Base-by-base conservation (phyloP, 2,329 filamentous ascomycete genomes). In the Penicillium paneum region DNA sequence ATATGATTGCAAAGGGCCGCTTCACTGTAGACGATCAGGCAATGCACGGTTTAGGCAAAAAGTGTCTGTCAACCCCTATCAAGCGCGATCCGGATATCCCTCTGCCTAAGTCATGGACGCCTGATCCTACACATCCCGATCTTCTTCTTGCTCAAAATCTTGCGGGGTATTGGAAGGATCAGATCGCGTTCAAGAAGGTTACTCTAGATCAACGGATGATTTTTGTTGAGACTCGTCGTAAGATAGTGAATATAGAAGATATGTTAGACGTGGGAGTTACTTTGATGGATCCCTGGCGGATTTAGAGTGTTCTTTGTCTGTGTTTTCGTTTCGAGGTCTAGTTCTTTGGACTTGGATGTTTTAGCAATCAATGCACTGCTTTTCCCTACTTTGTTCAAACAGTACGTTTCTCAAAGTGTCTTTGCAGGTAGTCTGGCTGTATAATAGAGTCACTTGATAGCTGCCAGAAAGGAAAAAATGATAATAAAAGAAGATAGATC, bases 191-290 rank as follows among this genome's bases (percentile, higher is more conserved):
- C 2, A 34, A 2, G 17, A 49, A 49, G 21, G 21, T 49, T 19
- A 34, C 10, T 17, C 29, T 49, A 1, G 47, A 49, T 26, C 39
- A 34, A 19, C 19, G 17, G 2, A 31, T 49, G 19, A 28, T 49
- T 13, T 49, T 49, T 19, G 47, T 24, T 15, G 29, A 31, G 1
- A 42, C 21, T 17, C 28, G 35, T 17, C 28, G 28, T 24, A 42
- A 49, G 15, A 4, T 2, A 13, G 7, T n/a, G 7, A 19, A 15
- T 5, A 8, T 43, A 13, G 28, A 28, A 19, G 47, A 49, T 3
- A 49, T 49, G 47, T n/a, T 49, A n/a, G 47, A 49, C 26, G 47
- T 49, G 5, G 38, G 47, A 13, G 28, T 21, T 15, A 15, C 24
- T 13, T 6, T 49, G 10, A 49, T 49, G 47, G 36, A 49, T 21